Percentiles rank a stretch among this genome's conserved stretches.
Evolutionary conservation across 345 rosid species (phyloP).

Genomic region (Populus simonii): DNA sequence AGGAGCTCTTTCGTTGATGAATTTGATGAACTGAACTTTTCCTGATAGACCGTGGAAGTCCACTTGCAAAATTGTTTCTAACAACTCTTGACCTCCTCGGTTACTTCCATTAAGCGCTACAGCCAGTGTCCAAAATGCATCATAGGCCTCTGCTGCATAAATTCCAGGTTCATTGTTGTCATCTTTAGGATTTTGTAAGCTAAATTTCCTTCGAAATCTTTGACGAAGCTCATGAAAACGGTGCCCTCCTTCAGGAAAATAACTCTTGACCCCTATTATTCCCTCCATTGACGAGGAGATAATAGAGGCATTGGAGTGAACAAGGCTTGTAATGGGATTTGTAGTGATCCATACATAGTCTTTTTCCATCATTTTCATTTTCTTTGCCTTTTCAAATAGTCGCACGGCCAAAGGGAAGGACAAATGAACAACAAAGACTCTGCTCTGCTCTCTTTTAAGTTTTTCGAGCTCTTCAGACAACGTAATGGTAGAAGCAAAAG

Average conservation of each 20-base stretch:
- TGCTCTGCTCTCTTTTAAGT: constrained; percentile 15
- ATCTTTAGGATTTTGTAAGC: constrained; percentile 14
- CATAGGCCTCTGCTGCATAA: constrained; percentile 23
- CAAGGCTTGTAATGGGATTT: constrained; percentile 17
- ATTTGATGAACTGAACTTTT: constrained; percentile 2
- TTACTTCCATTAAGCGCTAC: constrained; percentile 13
- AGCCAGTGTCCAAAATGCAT: constrained; percentile 13
- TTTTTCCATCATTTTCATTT: constrained; percentile 28
- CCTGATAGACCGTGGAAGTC: constrained; percentile 22
- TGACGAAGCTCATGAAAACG: not conserved
- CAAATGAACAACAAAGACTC: constrained; percentile 33
- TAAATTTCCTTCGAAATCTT: constrained; percentile 13
- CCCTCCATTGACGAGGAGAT: constrained; percentile 24
- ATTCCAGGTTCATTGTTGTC: constrained; percentile 16
- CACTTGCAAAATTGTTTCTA: not conserved
- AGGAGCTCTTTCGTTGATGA: not conserved
- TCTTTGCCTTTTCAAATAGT: constrained; percentile 22
- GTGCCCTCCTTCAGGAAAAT: not conserved
- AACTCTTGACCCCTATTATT: constrained; percentile 21
- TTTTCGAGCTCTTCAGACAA: constrained; percentile 5
- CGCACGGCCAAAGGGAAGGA: constrained; percentile 8
- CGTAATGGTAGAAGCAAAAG: not conserved
- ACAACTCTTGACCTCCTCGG: not conserved
- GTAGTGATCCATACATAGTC: constrained; percentile 35
- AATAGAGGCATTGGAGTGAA: constrained; percentile 8